phyloP scores from a whole-genome alignment of 2,329 filamentous ascomycete genomes.

The Myrmaecium sp. region DNA sequence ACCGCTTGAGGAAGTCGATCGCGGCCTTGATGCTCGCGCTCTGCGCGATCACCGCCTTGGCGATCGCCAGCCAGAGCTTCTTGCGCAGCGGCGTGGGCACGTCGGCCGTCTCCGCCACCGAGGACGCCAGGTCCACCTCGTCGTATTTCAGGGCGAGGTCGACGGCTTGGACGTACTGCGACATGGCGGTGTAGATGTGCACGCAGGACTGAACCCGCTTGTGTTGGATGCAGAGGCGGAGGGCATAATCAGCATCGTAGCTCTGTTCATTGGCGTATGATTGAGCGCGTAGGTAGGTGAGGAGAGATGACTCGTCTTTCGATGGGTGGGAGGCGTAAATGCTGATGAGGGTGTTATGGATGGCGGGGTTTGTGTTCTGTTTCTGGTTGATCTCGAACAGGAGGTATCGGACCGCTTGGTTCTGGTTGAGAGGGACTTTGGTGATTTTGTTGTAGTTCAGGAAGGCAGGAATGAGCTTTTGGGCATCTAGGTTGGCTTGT shows the following conservation, averaged over 20 bases:
- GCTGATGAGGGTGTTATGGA: slow-evolving; percentile 93
- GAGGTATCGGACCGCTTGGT: slow-evolving; percentile 87
- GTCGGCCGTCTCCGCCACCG: slow-evolving; percentile 73
- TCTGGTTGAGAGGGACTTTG: slow-evolving; percentile 46
- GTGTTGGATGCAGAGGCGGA: slow-evolving; percentile 88
- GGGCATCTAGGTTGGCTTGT: slow-evolving; percentile 67
- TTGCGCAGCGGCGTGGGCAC: slow-evolving; percentile 50
- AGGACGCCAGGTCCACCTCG: slow-evolving; percentile 74
- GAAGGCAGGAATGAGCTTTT: slow-evolving; percentile 80
- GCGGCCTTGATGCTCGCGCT: slow-evolving; percentile 70
- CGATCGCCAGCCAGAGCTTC: slow-evolving; percentile 87
- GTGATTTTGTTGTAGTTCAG: slow-evolving; percentile 81
- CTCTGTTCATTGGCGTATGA: slow-evolving; percentile 54
- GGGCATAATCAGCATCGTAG: slow-evolving; percentile 91
- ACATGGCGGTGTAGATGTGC: slow-evolving; percentile 95
- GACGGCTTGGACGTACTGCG: slow-evolving; percentile 82
- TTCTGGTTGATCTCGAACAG: slow-evolving; percentile 84
- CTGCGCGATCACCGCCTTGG: slow-evolving; percentile 80
- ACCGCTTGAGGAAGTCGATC: slow-evolving; percentile 83
- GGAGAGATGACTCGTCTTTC: slow-evolving; percentile 65
- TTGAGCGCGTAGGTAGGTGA: slow-evolving; percentile 82
- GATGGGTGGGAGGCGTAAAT: slow-evolving; percentile 82
- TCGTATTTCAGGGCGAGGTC: slow-evolving; percentile 81
- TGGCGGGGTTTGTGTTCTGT: slow-evolving; percentile 62
- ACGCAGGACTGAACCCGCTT: slow-evolving; percentile 86